phyloP scores from a whole-genome alignment of 257 asterid genomes.

The Solanum peruvianum region DNA sequence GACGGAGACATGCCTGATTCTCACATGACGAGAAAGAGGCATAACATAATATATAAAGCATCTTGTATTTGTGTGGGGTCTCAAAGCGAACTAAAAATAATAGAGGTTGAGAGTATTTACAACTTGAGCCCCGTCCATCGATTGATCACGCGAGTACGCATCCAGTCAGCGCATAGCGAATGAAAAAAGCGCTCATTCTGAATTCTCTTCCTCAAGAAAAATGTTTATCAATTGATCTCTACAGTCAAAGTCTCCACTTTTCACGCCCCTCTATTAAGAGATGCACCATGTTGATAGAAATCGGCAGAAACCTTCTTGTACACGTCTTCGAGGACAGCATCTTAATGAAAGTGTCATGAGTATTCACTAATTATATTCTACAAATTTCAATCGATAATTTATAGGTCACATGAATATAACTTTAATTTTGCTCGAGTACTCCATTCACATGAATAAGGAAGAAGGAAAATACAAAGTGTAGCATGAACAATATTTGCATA shows the following conservation, averaged over 20 bases:
- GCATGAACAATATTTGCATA: background rate
- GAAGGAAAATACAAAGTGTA: background rate
- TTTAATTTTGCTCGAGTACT: background rate
- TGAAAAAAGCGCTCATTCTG: no score
- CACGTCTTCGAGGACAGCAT: no score
- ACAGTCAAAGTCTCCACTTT: no score
- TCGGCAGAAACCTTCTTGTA: no score
- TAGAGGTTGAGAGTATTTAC: background rate
- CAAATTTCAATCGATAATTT: background rate
- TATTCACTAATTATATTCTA: background rate
- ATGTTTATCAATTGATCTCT: no score
- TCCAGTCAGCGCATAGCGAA: no score
- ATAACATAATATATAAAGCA: background rate
- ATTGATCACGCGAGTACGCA: no score
- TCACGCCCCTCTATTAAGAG: no score
- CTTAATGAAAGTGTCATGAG: background rate
- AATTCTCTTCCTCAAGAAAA: no score
- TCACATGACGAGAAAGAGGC: background rate
- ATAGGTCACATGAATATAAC: background rate
- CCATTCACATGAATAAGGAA: background rate
- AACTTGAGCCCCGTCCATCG: background rate
- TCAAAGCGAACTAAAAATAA: background rate
- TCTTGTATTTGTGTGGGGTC: background rate
- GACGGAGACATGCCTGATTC: no score
- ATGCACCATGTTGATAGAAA: no score